Percentiles rank a stretch among this genome's conserved stretches.
These are phyloP conservation scores for Fusarium scirpi DNA, from an alignment of 2,329 filamentous ascomycete genomes.

Conservation along the genomic window DNA sequence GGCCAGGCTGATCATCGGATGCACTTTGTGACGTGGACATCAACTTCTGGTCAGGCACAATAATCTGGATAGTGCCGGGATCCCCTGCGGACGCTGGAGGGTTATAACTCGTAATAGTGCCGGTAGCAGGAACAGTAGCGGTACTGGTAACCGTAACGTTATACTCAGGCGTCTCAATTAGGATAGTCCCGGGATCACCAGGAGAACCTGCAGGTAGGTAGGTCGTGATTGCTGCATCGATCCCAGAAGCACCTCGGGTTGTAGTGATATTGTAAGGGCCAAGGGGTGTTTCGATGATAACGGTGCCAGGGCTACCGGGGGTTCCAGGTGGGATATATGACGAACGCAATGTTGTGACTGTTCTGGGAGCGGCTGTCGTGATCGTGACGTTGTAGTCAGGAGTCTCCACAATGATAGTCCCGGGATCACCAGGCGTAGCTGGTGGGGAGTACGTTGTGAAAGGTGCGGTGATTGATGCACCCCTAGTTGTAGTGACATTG, in stretches of 20 bases:
- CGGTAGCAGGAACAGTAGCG: not conserved
- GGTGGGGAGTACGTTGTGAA: too few relatives aligned
- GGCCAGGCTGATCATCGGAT: not conserved
- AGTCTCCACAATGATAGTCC: too few relatives aligned
- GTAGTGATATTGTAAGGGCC: too few relatives aligned
- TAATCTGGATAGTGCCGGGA: conserved; percentile 22
- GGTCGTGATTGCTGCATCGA: conserved; percentile 16
- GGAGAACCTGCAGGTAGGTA: conserved; percentile 1
- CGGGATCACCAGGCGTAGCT: too few relatives aligned
- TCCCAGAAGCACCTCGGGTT: conserved; percentile 10
- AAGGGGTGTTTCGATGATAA: too few relatives aligned
- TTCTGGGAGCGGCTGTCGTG: too few relatives aligned
- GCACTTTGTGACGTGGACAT: not conserved
- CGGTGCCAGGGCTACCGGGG: too few relatives aligned
- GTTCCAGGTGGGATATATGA: too few relatives aligned
- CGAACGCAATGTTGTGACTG: too few relatives aligned
- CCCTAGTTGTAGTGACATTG: too few relatives aligned
- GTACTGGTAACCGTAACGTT: conserved; percentile 7
- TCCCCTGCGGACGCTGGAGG: conserved; percentile 20
- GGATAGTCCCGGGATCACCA: conserved; percentile 21
- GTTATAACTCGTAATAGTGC: conserved; percentile 14
- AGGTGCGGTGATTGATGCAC: too few relatives aligned
- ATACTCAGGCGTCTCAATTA: conserved; percentile 22
- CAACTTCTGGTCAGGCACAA: conserved; percentile 15
- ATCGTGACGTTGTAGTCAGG: too few relatives aligned